phyloP scores from a whole-genome alignment of 805 yeast genomes.

The Sungouiozyma intestinalis region DNA sequence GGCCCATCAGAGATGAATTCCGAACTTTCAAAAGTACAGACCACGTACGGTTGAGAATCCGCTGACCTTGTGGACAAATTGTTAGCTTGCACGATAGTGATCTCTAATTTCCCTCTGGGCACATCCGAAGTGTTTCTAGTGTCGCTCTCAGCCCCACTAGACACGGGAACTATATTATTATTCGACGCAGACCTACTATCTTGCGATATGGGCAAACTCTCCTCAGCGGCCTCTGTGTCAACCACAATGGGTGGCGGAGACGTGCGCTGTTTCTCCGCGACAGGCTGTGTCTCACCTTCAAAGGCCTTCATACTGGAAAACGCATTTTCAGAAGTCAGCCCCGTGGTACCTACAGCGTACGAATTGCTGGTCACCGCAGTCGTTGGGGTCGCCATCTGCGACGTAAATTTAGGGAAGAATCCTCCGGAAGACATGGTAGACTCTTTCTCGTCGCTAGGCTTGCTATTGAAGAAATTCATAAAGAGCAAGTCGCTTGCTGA shows the following conservation, averaged over 20 bases:
- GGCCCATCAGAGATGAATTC: slow-evolving; percentile 85
- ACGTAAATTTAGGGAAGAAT: slow-evolving; percentile 29
- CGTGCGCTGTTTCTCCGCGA: neutral
- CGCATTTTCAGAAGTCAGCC: slow-evolving; percentile 31
- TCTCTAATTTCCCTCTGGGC: slow-evolving; percentile 76
- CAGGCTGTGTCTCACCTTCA: neutral
- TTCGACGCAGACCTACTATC: neutral
- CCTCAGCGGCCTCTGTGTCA: neutral
- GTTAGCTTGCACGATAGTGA: slow-evolving; percentile 71
- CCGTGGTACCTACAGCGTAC: slow-evolving; percentile 61
- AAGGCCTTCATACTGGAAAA: slow-evolving; percentile 23
- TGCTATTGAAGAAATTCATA: slow-evolving; percentile 25
- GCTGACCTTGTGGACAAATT: slow-evolving; percentile 48
- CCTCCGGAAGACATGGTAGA: slow-evolving; percentile 9
- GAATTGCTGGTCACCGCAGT: slow-evolving; percentile 55
- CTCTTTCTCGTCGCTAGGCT: slow-evolving; percentile 7
- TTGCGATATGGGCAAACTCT: neutral
- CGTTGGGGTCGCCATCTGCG: slow-evolving; percentile 50
- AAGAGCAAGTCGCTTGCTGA: no score
- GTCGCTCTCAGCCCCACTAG: slow-evolving; percentile 8
- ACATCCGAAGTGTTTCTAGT: slow-evolving; percentile 18
- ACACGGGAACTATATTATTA: neutral
- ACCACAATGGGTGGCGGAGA: neutral
- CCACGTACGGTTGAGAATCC: slow-evolving; percentile 73
- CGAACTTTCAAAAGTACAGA: slow-evolving; percentile 82